A percentile compares a stretch with the other conserved stretches of the same genome.
Conservation (phyloP, 495 filamentous ascomycete genomes). For the Xylaria intraflava region DNA sequence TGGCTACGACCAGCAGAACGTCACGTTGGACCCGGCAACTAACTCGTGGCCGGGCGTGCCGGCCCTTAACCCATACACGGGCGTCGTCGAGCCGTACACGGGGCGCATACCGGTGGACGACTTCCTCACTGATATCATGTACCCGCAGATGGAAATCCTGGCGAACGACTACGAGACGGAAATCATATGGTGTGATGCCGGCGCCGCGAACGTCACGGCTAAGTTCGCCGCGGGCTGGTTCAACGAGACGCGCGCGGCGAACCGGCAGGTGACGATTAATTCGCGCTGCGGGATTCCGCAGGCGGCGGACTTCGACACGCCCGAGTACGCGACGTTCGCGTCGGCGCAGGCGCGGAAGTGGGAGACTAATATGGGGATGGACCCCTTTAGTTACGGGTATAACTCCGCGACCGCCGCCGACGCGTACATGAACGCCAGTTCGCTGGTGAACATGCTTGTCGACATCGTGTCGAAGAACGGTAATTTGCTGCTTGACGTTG, state of each 20-base stretch:
- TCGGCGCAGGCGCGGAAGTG: conserved; percentile 47
- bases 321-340: conserved; percentile 45
- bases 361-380: conserved; percentile 51
- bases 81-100: conserved; percentile 40
- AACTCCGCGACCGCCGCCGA: conserved; percentile 43
- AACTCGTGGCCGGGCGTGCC: conserved; percentile 26
- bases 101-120: conserved; percentile 40
- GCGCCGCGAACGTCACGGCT: conserved; percentile 43
- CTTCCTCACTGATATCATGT: conserved; percentile 44
- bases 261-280: conserved; percentile 46
- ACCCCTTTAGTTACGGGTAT: conserved; percentile 50
- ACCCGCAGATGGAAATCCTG: conserved; percentile 47
- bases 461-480: conserved; percentile 53
- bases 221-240: conserved; percentile 45
- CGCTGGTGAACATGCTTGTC: conserved; percentile 39
- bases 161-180: conserved; percentile 42
- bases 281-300: conserved; percentile 44
- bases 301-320: conserved; percentile 45
- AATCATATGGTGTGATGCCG: conserved; percentile 55
- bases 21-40: neutral
- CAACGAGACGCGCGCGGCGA: conserved; percentile 30
- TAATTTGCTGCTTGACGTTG: conserved; percentile 50
- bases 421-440: conserved; percentile 46
- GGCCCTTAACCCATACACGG: conserved; percentile 47
- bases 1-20: conserved; percentile 20